phyloP scores from a whole-genome alignment of 768 basidiomycete species.

The Phallus indusiatus region DNA sequence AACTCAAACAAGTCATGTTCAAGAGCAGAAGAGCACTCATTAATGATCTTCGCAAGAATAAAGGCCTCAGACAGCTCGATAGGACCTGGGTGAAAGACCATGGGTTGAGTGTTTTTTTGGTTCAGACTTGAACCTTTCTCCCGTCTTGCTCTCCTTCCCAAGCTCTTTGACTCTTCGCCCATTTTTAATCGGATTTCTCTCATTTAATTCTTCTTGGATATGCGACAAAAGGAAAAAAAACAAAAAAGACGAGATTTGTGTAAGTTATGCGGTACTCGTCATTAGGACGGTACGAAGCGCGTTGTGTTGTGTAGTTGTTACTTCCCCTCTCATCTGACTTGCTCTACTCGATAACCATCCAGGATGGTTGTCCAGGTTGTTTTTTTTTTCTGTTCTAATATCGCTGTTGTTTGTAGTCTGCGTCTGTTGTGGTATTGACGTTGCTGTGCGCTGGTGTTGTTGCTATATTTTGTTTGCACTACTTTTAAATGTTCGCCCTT shows the following conservation, averaged over 20 bases:
- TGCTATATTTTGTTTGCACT: background rate
- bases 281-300: background rate
- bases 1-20: conserved; percentile 52
- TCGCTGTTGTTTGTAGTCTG: background rate
- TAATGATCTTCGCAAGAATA: conserved; percentile 39
- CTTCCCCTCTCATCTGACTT: background rate
- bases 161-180: background rate
- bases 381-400: background rate
- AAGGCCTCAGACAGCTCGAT: conserved; percentile 37
- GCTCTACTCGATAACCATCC: background rate
- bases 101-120: conserved; percentile 49
- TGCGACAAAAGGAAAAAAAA: background rate
- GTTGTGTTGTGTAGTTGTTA: background rate
- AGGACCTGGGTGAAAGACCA: conserved; percentile 50
- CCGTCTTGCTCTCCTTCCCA: background rate
- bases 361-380: background rate
- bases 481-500: background rate
- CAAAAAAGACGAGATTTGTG: background rate
- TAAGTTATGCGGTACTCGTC: background rate
- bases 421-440: background rate
- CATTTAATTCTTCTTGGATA: background rate
- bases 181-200: background rate
- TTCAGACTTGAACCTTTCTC: conserved; percentile 17
- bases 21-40: conserved; percentile 53
- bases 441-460: background rate